A percentile compares a stretch with the other conserved stretches of the same genome.
Conservation (phyloP, 306 rosid species). For the Hippophae rhamnoides region DNA sequence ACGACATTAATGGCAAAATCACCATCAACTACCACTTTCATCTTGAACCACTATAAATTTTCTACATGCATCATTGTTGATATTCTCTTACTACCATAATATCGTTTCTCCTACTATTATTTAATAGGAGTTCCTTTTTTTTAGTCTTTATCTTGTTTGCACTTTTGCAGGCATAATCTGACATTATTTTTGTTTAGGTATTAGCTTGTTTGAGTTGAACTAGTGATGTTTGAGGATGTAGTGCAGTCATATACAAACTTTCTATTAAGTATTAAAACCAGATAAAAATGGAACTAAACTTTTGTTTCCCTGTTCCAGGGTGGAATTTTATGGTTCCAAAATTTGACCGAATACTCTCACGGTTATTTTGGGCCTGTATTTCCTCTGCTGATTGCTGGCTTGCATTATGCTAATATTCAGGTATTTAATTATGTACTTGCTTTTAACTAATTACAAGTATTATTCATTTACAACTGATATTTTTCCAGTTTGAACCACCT, state of each 20-base stretch:
- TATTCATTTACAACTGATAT: not conserved
- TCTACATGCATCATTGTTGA: too few species aligned
- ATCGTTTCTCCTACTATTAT: too few species aligned
- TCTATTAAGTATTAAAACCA: not conserved
- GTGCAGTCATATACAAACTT: not conserved
- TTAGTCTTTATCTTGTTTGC: too few species aligned
- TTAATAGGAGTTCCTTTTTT: too few species aligned
- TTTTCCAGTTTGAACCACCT: not conserved
- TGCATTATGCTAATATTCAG: slow-evolving; percentile 69
- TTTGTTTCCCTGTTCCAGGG: slow-evolving; percentile 57
- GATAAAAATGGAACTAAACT: slow-evolving; percentile 7
- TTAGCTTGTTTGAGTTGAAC: slow-evolving; percentile 2
- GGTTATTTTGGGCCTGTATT: slow-evolving; percentile 67
- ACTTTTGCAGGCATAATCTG: not conserved
- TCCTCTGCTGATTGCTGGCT: slow-evolving; percentile 63
- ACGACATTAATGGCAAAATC: not conserved
- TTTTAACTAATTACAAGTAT: not conserved
- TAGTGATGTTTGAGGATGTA: too few species aligned
- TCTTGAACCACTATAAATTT: not conserved
- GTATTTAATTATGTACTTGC: slow-evolving; percentile 29
- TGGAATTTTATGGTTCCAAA: slow-evolving; percentile 84
- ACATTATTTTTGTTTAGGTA: not conserved
- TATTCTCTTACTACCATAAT: too few species aligned
- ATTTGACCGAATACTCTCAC: slow-evolving; percentile 63
- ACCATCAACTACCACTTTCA: not conserved